phyloP scores from a whole-genome alignment of 2,329 filamentous ascomycete genomes.

The Aspergillus quadrilineatus region DNA sequence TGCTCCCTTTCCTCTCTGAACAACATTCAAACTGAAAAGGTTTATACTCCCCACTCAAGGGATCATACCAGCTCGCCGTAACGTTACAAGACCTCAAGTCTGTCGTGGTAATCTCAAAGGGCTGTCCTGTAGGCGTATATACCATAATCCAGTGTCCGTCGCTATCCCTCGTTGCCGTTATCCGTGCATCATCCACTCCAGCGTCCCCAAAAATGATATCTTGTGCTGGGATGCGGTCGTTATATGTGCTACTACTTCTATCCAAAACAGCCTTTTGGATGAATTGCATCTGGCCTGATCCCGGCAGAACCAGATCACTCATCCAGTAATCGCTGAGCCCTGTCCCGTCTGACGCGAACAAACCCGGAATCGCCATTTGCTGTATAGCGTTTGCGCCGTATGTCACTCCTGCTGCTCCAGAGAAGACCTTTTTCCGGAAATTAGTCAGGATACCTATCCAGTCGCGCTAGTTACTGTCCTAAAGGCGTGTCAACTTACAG shows the following conservation, averaged over 20 bases:
- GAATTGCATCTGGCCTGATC: slow-evolving; percentile 8
- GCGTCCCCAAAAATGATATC: slow-evolving; percentile 7
- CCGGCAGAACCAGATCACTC: neutral
- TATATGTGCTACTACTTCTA: neutral
- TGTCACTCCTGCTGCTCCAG: slow-evolving; percentile 7
- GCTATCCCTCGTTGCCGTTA: slow-evolving; percentile 3
- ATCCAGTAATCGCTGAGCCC: slow-evolving; percentile 1
- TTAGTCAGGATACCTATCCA: too few relatives aligned
- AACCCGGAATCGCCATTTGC: neutral
- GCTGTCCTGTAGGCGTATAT: slow-evolving; percentile 3
- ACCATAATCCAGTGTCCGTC: slow-evolving; percentile 4
- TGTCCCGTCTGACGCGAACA: slow-evolving; percentile 1
- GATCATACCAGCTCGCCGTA: neutral
- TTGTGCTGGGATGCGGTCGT: slow-evolving; percentile 4
- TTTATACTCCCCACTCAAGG: neutral
- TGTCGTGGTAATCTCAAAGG: neutral
- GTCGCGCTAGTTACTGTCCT: too few relatives aligned
- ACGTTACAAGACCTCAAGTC: neutral
- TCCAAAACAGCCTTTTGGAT: slow-evolving; percentile 9
- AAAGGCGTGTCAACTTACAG: neutral
- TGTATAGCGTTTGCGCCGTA: slow-evolving; percentile 7
- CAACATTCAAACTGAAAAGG: neutral
- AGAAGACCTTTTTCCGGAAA: slow-evolving; percentile 3
- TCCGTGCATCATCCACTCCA: slow-evolving; percentile 1
- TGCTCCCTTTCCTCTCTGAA: too few relatives aligned